phyloP scores from a whole-genome alignment of 495 filamentous ascomycete species.

The Stereocaulon alpinum region DNA sequence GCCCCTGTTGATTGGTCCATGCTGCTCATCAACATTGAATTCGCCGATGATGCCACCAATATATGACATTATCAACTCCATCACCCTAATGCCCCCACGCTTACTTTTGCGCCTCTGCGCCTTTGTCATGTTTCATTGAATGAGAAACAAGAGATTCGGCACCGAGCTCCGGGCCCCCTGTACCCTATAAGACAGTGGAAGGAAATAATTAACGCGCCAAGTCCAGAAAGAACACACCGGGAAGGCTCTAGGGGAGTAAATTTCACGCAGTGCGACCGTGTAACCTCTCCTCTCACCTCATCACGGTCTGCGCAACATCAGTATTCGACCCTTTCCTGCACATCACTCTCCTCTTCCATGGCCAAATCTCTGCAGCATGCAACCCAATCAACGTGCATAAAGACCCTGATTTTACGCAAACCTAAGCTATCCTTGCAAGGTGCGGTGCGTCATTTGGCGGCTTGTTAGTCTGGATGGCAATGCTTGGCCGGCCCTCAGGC shows the following conservation, averaged over 20 bases:
- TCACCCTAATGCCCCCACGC: conserved; percentile 5
- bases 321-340: neutral
- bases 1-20: neutral
- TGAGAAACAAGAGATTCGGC: neutral
- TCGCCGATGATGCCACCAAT: neutral
- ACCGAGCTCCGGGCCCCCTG: neutral
- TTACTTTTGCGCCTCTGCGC: neutral
- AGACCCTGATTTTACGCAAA: conserved; percentile 8
- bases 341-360: neutral
- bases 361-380: neutral
- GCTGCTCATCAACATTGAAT: neutral
- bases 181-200: neutral
- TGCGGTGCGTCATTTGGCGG: conserved; percentile 13
- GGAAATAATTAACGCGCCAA: conserved; percentile 5
- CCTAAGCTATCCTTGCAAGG: conserved; percentile 6
- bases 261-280: conserved; percentile 1
- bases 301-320: neutral
- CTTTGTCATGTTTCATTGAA: neutral
- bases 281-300: neutral
- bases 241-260: conserved; percentile 7
- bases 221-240: conserved; percentile 4
- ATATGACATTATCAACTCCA: neutral
- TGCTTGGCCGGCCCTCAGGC: conserved; percentile 10
- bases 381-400: conserved; percentile 13
- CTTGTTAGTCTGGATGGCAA: conserved; percentile 11